phyloP scores from a whole-genome alignment of 208 protist species.

The Acanthamoeba pearcei region DNA sequence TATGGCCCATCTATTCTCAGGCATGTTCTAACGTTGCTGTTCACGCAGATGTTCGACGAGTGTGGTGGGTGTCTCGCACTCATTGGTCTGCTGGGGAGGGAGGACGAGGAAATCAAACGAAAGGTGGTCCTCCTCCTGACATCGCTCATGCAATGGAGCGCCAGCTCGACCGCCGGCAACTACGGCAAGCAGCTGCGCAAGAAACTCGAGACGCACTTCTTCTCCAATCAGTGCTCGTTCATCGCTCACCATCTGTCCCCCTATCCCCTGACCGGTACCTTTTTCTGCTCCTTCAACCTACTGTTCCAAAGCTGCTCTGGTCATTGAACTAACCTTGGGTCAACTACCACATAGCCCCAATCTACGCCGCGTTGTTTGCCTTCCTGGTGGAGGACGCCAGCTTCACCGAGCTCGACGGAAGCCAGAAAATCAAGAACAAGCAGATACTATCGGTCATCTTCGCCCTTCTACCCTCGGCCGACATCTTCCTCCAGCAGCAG shows the following conservation, averaged over 20 bases:
- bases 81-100: neutral
- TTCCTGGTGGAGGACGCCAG: conserved; percentile 56
- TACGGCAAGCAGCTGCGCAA: conserved; percentile 65
- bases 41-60: conserved; percentile 38
- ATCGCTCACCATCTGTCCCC: conserved; percentile 35
- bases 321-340: neutral
- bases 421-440: conserved; percentile 70
- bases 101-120: conserved; percentile 38
- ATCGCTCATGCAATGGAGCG: conserved; percentile 38
- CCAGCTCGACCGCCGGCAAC: neutral
- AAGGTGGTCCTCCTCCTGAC: conserved; percentile 42
- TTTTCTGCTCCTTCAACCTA: neutral
- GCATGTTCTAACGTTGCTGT: too few species aligned
- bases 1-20: too few species aligned
- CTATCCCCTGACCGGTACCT: conserved; percentile 30
- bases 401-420: conserved; percentile 67
- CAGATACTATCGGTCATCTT: conserved; percentile 63
- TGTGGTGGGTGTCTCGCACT: conserved; percentile 14
- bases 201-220: conserved; percentile 50
- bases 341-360: neutral
- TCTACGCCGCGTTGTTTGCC: conserved; percentile 49
- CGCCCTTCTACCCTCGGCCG: conserved; percentile 41
- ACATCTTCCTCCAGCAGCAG: conserved; percentile 69
- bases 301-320: neutral
- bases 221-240: conserved; percentile 39